Base-by-base conservation (phyloP, 176 grass and related monocot genomes). In the Thalia dealbata region DNA sequence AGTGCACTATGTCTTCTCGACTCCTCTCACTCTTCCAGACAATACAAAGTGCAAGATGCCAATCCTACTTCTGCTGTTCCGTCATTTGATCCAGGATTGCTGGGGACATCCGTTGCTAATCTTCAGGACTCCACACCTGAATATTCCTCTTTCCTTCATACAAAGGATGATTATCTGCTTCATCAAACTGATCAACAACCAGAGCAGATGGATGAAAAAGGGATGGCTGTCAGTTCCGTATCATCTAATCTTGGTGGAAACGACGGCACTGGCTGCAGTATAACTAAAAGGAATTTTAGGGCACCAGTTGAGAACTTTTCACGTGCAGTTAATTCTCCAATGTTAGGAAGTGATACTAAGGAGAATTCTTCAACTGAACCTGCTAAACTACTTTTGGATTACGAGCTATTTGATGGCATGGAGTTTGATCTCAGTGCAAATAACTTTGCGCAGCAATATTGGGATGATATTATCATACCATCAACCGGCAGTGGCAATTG, bases 401-500 rank as follows among this genome's bases (percentile, higher is more conserved):
- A 80, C 55, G 71, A 78, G 67, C 74, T 92, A 24, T 73, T 90
- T 35, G 83, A 84, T 75, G 87, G 79, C 50, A 86, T 65, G 46
- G 66, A 79, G 67, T 83, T 89, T 19, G 80, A 86, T 73, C 76
- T 84, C n/a, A 86, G 70, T 52, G 26, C 79, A 14, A 75, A 63
- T 19, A 59, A 45, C 58, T 59, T 88, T 60, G 51, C 75, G 23
- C 79, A 84, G 75, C 78, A 90, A 80, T 97, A 78, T 72, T 97
- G 87, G 85, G 71, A 90, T 74, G 83, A 84, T 24, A 73, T 71
- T 78, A 43, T 76, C 35, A 38, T 88, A 11, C 64, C 82, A 73
- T 9, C 25, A 73, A 12, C 25, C 12, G 76, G 43, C 24, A 50
- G 35, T 78, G 83, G 71, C 72, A 84, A 77, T 63, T 52, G 50